Evolutionary conservation across 345 rosid species (phyloP).

Genomic region (Clarkia xantiana): DNA sequence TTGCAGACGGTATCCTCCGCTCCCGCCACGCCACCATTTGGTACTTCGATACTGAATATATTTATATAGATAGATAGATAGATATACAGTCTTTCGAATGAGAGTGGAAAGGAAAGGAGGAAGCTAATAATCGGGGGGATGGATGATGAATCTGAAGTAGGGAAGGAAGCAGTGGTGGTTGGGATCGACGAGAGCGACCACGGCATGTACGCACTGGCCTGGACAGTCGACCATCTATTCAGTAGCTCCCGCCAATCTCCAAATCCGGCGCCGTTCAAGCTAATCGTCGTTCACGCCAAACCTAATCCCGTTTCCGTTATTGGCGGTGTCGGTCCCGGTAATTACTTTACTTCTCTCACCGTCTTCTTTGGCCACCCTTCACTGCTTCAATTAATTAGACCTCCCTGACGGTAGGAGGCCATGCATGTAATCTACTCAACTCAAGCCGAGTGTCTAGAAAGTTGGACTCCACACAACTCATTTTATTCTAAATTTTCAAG

Average conservation of each 20-base stretch:
- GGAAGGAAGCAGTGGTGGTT: slow-evolving; percentile 25
- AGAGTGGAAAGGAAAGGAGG: background rate
- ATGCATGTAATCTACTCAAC: no score
- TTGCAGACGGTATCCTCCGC: no score
- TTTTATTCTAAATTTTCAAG: no score
- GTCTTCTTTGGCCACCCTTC: background rate
- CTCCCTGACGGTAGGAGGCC: background rate
- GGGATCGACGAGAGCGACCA: slow-evolving; percentile 37
- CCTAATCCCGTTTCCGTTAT: slow-evolving; percentile 20
- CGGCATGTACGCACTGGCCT: slow-evolving; percentile 38
- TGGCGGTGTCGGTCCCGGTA: slow-evolving; percentile 29
- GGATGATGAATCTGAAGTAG: background rate
- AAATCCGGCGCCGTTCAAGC: slow-evolving; percentile 21
- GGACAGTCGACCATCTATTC: slow-evolving; percentile 40
- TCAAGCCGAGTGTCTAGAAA: no score
- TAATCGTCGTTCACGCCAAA: slow-evolving; percentile 31
- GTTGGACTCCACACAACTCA: no score
- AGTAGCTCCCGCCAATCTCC: slow-evolving; percentile 13
- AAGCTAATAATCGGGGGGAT: background rate
- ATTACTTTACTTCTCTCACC: background rate
- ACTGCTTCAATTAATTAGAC: background rate
- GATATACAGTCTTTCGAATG: no score
- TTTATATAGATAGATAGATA: no score
- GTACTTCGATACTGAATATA: no score
- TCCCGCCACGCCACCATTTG: no score